Base-by-base conservation (phyloP, 805 yeast genomes). In the Schwanniomyces pseudopolymorphus region DNA sequence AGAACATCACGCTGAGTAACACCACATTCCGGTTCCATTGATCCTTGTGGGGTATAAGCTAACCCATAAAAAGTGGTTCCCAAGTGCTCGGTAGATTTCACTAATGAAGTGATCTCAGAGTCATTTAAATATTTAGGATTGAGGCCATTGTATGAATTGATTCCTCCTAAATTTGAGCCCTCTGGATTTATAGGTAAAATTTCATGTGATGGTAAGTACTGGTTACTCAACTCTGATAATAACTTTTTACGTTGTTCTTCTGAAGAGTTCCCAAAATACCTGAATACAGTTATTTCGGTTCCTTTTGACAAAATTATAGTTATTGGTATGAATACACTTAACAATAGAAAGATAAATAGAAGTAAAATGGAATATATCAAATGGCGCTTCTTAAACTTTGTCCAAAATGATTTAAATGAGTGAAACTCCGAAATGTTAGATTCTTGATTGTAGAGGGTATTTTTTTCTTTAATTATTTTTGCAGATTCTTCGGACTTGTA, bases 11-110 rank as follows among this genome's bases (percentile, higher is more conserved):
- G 64, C 43, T 64, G 61, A 0, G 67, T 67, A 1, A 66, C 69
- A 1, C 81, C 84, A 67, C 89, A 85, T 14, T 51, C 41, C 0
- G 87, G 87, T 40, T 66, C 75, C 56, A 71, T 70, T 1, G 78
- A 80, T 40, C 72, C 67, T 47, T 63, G 60, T 0, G 89, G 89
- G 3, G 86, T 74, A 59, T 85, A 85, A 17, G 79, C 78, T 14
- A 85, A 49, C 0, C 89, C 89, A 52, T 77, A 70, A 49, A 84
- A 80, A 2, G 70, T 40, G 17, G 53, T 44, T 21, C 48, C 66
- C 25, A 39, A 69, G 65, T 26, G 72, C 55, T 13, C 54, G 40
- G 13, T 58, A 51, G 39, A 42, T 19, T 69, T 58, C 77, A 78
- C 67, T n/a, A 77, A 50, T 0, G 54, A 44, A 19, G 57, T 46